phyloP scores from a whole-genome alignment of 2,329 filamentous ascomycete genomes.

The Fusarium sp. region DNA sequence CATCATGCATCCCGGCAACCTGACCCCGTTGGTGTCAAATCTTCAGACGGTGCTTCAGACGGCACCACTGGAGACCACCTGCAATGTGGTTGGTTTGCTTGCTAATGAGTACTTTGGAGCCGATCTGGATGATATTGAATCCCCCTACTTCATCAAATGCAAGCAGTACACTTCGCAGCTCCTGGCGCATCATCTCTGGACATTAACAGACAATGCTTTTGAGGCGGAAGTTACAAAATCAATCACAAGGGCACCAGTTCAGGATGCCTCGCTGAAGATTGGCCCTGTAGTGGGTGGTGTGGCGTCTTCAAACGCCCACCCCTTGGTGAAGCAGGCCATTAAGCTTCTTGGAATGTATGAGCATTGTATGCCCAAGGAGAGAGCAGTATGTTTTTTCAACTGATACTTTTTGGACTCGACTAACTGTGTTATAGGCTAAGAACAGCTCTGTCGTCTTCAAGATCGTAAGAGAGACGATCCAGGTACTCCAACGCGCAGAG shows the following conservation, averaged over 20 bases:
- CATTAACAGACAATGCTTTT: conserved; percentile 64
- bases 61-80: conserved; percentile 60
- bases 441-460: conserved; percentile 68
- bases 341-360: conserved; percentile 72
- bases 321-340: conserved; percentile 67
- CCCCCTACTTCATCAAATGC: conserved; percentile 63
- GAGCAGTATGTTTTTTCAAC: conserved; percentile 60
- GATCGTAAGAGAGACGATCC: conserved; percentile 90
- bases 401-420: background rate
- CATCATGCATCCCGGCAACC: conserved; percentile 64
- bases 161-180: conserved; percentile 66
- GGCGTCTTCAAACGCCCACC: conserved; percentile 67
- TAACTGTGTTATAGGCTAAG: conserved; percentile 45
- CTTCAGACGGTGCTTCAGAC: conserved; percentile 61
- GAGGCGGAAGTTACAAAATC: conserved; percentile 66
- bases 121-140: conserved; percentile 68
- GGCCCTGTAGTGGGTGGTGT: conserved; percentile 59
- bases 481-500: conserved; percentile 83
- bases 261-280: conserved; percentile 62
- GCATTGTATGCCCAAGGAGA: conserved; percentile 71
- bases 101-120: conserved; percentile 67
- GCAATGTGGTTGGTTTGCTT: conserved; percentile 67
- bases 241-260: conserved; percentile 60
- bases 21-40: conserved; percentile 61
- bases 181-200: conserved; percentile 67